A percentile compares a stretch with the other conserved stretches of the same genome.
These are phyloP conservation scores for Zalaria sp. DNA, from an alignment of 2,329 filamentous ascomycete species.

Conservation along the genomic window DNA sequence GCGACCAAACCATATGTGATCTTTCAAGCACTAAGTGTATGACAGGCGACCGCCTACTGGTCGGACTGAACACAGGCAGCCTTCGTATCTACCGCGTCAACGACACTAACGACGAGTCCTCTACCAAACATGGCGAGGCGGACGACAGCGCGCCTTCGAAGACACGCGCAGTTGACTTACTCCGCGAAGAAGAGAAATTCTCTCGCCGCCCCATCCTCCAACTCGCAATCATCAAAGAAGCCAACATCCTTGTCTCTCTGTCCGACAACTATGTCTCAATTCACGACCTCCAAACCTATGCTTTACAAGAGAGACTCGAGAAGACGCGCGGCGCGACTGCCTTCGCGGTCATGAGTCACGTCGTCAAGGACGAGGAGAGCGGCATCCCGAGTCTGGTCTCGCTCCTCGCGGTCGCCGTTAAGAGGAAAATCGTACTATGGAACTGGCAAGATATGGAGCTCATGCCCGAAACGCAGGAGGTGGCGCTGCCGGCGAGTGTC, in stretches of 20 bases:
- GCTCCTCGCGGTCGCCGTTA: constrained; percentile 79
- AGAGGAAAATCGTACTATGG: constrained; percentile 80
- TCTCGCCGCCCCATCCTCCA: constrained; percentile 82
- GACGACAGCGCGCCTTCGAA: constrained; percentile 27
- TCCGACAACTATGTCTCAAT: constrained; percentile 83
- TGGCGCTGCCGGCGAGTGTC: constrained; percentile 68
- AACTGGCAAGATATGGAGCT: constrained; percentile 94
- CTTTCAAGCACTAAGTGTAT: neutral
- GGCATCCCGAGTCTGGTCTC: constrained; percentile 90
- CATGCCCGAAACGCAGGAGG: constrained; percentile 56
- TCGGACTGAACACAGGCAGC: constrained; percentile 79
- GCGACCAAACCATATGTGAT: neutral
- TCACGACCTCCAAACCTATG: constrained; percentile 76
- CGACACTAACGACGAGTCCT: constrained; percentile 41
- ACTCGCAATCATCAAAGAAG: constrained; percentile 89
- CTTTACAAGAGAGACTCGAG: constrained; percentile 63
- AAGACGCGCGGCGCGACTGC: constrained; percentile 78
- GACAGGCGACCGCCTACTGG: constrained; percentile 73
- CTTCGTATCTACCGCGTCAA: constrained; percentile 88
- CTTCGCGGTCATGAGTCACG: constrained; percentile 91
- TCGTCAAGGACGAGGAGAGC: constrained; percentile 75
- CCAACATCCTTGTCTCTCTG: constrained; percentile 77
- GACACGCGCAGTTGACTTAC: constrained; percentile 53
- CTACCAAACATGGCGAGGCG: too few species aligned
- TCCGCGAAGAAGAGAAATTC: constrained; percentile 91